Base-by-base conservation (phyloP, 495 filamentous ascomycete genomes). In the Tuber calosporum region DNA sequence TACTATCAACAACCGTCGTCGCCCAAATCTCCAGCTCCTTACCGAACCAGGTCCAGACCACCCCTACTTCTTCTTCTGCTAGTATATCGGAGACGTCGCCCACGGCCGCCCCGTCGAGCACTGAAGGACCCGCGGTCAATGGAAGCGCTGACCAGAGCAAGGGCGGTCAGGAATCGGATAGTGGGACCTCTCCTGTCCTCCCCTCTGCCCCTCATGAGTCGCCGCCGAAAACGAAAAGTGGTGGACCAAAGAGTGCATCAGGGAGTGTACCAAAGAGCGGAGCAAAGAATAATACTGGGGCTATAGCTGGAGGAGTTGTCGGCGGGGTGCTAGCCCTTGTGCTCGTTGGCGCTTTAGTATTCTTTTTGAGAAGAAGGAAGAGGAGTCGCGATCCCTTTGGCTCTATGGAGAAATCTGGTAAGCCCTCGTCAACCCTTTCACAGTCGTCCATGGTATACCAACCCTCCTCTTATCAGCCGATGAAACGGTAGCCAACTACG, bases 261-360 rank as follows among this genome's bases (percentile, higher is more conserved):
- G n/a, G n/a, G n/a, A n/a, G n/a, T n/a, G n/a, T n/a, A 38, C 0
- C n/a, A 34, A 26, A 38, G 39, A 41, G 6, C 36, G n/a, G n/a
- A n/a, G n/a, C n/a, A n/a, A n/a, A n/a, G n/a, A 67, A 40, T 20
- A 76, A 73, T 43, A 45, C 43, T 9, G 78, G 69, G 19, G 66
- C 72, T 4, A 79, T 82, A 30, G 69, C 69, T n/a, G 81, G 81
- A 48, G 81, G 81, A 36, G 76, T 82, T 19, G n/a, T 82, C 37
- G 81, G 72, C 19, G 81, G 81, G 11, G 13, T 82, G 15, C 34
- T 74, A 8, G 48, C 66, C 40, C 70, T 82, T 4, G 45, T 69
- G 20, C 69, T 82, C 4, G 74, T 82, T 39, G 20, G 70, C 42
- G 68, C 43, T 34, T 69, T 34, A 19, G 13, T 72, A 38, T 73